Evolutionary conservation across 2,329 filamentous ascomycete genomes (phyloP), one percentile per base, ranked within the genome.

Genomic region (Fusarium sp.): DNA sequence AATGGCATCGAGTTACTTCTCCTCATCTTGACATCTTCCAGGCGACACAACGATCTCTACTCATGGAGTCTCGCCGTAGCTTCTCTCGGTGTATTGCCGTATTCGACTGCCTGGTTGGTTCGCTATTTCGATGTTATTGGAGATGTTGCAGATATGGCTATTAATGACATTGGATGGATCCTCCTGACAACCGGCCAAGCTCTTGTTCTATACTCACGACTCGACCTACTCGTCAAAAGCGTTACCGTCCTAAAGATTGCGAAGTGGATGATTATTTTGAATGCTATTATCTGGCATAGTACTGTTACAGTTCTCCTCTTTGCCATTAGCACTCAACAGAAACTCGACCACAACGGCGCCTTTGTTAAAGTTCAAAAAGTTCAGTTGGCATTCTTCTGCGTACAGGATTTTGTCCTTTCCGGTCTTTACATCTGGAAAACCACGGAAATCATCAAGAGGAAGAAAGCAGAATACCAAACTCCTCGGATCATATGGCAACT

Each of bases 361-460:
- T 70, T 57, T 31, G 18, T 50, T 16, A 57, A 46, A 20, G 20
- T 70, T 3, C 58, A 52, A 46, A 70, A 70, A 24, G 26, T 57
- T 20, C 67, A 70, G 37, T 21, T 70, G 50, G 49, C 58, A 31
- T 55, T 53, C 21, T 70, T 70, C 28, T 70, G 58, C n/a, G 33
- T 48, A 9, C 67, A 70, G 49, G 49, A 70, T 29, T 68, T 70
- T 13, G 18, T 70, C 4, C 39, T 70, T 9, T 70, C 67, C 8
- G 63, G 67, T 11, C 42, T 70, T n/a, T 70, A 70, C 21, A 31
- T 71, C 7, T 65, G 68, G 66, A 70, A 69, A 29, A 54, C 62
- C 5, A 38, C 47, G 5, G 48, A 63, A 12, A 65, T 71, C 15
- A 52, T 70, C 29, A 63, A 38, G 29, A 66, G 31, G 28, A 60